Evolutionary conservation across 345 rosid genomes (phyloP).

Genomic region (Eucalyptus sp.): DNA sequence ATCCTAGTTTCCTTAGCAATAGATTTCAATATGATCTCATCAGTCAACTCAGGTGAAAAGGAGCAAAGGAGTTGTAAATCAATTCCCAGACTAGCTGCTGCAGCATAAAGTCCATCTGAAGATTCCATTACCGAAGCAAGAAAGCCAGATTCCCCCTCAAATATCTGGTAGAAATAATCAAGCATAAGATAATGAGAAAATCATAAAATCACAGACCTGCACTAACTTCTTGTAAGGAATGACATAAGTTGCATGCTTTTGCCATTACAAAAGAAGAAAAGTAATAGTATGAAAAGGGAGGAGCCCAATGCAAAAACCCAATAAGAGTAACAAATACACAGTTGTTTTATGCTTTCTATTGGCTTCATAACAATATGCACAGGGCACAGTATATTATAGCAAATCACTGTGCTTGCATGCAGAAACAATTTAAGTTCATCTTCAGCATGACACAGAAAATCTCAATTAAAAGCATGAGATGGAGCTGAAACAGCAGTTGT

Average conservation of each 20-base stretch:
- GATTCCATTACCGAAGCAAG: slow-evolving; percentile 52
- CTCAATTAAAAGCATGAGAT: neutral
- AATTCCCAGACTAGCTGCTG: slow-evolving; percentile 88
- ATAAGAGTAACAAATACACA: neutral
- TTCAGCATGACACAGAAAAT: neutral
- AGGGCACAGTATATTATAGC: neutral
- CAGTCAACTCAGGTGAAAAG: slow-evolving; percentile 55
- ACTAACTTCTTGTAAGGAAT: neutral
- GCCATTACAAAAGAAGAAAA: neutral
- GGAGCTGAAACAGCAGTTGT: neutral
- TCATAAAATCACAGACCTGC: neutral
- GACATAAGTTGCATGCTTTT: neutral
- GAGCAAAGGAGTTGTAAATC: slow-evolving; percentile 79
- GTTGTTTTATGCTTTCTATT: neutral
- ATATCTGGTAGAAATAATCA: slow-evolving; percentile 22
- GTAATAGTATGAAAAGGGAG: neutral
- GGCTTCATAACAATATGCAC: neutral
- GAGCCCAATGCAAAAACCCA: neutral
- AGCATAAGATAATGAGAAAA: neutral
- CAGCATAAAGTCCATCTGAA: slow-evolving; percentile 82
- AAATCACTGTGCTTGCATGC: neutral
- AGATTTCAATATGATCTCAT: slow-evolving; percentile 62
- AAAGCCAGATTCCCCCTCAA: slow-evolving; percentile 53
- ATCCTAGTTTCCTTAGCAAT: slow-evolving; percentile 34
- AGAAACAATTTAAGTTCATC: neutral